A percentile compares a stretch with the other conserved stretches of the same genome.
phyloP scores from a whole-genome alignment of 306 rosid species.

The Gastrolobium bilobum region DNA sequence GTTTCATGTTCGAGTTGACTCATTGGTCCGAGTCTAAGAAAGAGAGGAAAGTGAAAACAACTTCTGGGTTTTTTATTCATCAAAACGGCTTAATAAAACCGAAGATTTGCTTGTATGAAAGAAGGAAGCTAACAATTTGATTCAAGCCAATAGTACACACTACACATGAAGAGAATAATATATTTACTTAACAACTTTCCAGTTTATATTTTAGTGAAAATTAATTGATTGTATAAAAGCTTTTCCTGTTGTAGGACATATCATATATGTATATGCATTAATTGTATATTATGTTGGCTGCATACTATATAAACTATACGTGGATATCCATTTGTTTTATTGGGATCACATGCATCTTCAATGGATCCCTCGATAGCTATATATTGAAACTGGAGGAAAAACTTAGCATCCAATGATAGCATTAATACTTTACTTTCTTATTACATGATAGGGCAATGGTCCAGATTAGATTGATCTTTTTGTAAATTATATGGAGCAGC shows the following conservation, averaged over 20 bases:
- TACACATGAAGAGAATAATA: not conserved
- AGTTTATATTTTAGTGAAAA: not conserved
- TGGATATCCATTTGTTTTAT: constrained; percentile 14
- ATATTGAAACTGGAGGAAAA: constrained; percentile 36
- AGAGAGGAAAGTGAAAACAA: constrained; percentile 34
- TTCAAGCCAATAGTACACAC: constrained; percentile 8
- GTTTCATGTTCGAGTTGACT: constrained; percentile 28
- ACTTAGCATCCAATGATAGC: constrained; percentile 17
- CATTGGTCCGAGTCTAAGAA: constrained; percentile 29
- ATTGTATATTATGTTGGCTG: constrained; percentile 15
- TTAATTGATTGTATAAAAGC: constrained; percentile 1
- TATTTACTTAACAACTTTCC: not conserved
- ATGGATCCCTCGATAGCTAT: constrained; percentile 5
- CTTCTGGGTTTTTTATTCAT: constrained; percentile 9
- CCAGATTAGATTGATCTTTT: constrained; percentile 20
- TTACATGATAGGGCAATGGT: constrained; percentile 13
- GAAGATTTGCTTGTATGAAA: constrained; percentile 10
- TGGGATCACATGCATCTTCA: constrained; percentile 33
- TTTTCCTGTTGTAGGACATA: constrained; percentile 18
- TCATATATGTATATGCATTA: not conserved
- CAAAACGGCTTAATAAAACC: not conserved
- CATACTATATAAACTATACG: not conserved
- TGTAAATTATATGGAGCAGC: constrained; percentile 14
- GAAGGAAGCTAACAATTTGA: constrained; percentile 17
- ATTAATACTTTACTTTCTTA: constrained; percentile 7